Percentiles rank a stretch among this genome's conserved stretches.
These are phyloP conservation scores for Colletotrichum australisinense DNA, from an alignment of 2,329 filamentous ascomycete genomes.

Conservation along the genomic window DNA sequence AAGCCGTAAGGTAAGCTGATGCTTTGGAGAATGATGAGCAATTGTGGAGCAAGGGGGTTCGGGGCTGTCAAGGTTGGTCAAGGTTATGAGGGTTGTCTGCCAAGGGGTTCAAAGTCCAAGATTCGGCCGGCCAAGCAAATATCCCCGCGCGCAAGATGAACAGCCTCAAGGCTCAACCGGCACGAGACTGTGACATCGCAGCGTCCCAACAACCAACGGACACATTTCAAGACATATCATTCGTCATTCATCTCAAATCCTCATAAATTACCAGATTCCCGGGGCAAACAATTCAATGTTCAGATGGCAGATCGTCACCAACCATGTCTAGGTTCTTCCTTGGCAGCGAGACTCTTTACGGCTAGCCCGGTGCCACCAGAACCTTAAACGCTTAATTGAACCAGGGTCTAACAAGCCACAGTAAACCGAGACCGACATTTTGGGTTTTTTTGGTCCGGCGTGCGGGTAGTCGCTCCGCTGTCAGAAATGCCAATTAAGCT, in stretches of 20 bases:
- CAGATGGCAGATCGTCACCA: neutral
- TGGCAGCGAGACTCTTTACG: neutral
- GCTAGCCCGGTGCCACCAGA: neutral
- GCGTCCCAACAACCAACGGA: neutral
- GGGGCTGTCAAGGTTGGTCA: neutral
- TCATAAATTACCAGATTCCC: neutral
- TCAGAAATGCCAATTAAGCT: neutral
- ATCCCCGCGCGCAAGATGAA: neutral
- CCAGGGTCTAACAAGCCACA: neutral
- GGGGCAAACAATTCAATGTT: neutral
- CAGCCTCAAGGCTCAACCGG: neutral
- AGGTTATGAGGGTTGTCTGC: neutral
- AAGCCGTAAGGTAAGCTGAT: neutral
- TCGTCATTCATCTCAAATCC: neutral
- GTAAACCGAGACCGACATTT: conserved; percentile 5
- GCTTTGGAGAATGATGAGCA: neutral
- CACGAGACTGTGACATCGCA: neutral
- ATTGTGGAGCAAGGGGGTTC: neutral
- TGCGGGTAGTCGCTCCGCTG: neutral
- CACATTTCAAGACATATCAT: neutral
- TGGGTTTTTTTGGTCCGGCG: neutral
- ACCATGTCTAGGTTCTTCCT: neutral
- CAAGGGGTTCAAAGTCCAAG: neutral
- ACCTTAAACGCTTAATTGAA: conserved; percentile 3
- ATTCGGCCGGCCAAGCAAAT: neutral